Conservation (phyloP, 495 filamentous ascomycete genomes). For the Parachaetomium inaequale region DNA sequence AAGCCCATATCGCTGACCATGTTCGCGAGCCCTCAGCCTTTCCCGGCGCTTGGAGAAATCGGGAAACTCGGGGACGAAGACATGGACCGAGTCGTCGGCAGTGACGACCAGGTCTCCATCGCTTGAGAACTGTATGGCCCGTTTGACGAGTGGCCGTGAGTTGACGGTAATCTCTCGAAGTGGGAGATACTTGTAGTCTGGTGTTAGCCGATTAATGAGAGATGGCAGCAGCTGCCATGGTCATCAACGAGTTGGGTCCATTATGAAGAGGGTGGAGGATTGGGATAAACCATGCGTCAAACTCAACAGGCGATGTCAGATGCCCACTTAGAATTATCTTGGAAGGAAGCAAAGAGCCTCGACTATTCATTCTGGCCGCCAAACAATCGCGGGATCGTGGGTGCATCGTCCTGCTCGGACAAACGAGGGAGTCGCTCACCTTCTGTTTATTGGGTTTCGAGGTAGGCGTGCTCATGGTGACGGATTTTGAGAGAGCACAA, state of each 20-base stretch:
- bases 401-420: no score
- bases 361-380: background rate
- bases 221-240: background rate
- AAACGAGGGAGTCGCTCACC: slow-evolving; percentile 9
- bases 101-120: slow-evolving; percentile 48
- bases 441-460: slow-evolving; percentile 22
- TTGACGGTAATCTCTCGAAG: slow-evolving; percentile 43
- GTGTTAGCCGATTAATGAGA: slow-evolving; percentile 8
- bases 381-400: no score
- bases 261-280: background rate
- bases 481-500: no score
- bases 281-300: background rate
- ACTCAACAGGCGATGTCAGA: background rate
- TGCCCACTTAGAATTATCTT: background rate
- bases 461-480: slow-evolving; percentile 14
- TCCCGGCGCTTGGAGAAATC: slow-evolving; percentile 23
- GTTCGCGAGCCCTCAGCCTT: slow-evolving; percentile 1
- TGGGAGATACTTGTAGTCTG: slow-evolving; percentile 31
- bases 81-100: slow-evolving; percentile 46
- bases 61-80: slow-evolving; percentile 45
- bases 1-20: background rate
- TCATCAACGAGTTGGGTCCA: background rate
- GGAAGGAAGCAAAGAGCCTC: no score
- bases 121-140: slow-evolving; percentile 47
- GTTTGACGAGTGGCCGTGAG: slow-evolving; percentile 41